These are phyloP conservation scores for Syzygium malaccense DNA, from an alignment of 441 rosid species.

Conservation along the genomic window DNA sequence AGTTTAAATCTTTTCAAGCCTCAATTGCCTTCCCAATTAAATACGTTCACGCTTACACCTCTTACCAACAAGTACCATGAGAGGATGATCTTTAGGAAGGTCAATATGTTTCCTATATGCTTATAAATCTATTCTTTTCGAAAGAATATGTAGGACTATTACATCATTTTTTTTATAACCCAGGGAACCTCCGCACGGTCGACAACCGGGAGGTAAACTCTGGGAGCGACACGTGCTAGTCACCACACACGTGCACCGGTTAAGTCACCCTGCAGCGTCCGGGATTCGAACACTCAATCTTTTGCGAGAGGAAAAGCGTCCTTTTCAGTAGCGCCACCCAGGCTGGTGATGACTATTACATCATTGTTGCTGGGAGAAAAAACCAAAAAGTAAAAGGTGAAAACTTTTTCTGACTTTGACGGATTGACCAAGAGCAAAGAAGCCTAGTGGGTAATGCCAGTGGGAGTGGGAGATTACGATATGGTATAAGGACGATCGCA, in stretches of 20 bases:
- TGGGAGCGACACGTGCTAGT: no score
- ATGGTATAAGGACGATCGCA: not conserved
- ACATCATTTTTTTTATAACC: no score
- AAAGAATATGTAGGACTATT: not conserved
- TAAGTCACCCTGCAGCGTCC: no score
- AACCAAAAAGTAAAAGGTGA: not conserved
- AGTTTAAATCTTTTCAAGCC: no score
- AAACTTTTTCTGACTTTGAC: not conserved
- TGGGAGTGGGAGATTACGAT: not conserved
- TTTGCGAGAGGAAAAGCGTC: no score
- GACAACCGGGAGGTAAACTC: no score
- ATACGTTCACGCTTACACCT: no score
- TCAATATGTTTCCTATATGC: not conserved
- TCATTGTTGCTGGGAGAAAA: not conserved
- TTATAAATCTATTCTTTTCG: not conserved
- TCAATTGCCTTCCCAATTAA: no score
- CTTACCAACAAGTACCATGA: rapidly evolving
- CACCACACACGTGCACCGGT: no score
- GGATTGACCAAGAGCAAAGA: not conserved
- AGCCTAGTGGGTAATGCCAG: not conserved
- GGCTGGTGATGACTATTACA: not conserved
- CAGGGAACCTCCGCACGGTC: no score
- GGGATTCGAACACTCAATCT: no score
- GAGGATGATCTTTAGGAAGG: not conserved
- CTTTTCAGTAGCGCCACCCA: no score